These are phyloP conservation scores for Phialemonium atrogriseum DNA, from an alignment of 2,329 filamentous ascomycete species.

Conservation along the genomic window DNA sequence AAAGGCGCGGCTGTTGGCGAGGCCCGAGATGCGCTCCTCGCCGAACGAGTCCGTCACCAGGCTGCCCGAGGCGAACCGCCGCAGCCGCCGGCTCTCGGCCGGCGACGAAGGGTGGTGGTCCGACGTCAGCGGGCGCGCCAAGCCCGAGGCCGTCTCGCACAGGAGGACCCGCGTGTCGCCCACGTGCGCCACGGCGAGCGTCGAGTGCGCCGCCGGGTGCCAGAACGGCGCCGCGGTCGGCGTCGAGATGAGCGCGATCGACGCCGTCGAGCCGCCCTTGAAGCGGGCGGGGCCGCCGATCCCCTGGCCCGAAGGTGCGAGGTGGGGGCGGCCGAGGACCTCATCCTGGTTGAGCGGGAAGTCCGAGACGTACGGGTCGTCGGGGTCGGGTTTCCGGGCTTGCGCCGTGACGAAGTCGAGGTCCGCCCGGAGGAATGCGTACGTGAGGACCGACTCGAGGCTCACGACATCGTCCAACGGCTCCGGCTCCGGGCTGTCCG, in stretches of 20 bases:
- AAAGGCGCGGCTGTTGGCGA: slow-evolving; percentile 91
- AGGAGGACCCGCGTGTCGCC: slow-evolving; percentile 89
- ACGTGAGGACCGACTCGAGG: slow-evolving; percentile 73
- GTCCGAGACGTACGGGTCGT: slow-evolving; percentile 64
- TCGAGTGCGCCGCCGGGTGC: slow-evolving; percentile 81
- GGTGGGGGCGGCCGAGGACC: slow-evolving; percentile 57
- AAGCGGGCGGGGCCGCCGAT: slow-evolving; percentile 76
- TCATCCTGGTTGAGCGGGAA: slow-evolving; percentile 78
- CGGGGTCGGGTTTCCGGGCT: slow-evolving; percentile 67
- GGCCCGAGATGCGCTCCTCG: slow-evolving; percentile 86
- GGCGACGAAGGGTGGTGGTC: slow-evolving; percentile 92
- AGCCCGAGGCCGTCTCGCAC: slow-evolving; percentile 76
- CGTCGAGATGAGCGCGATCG: slow-evolving; percentile 82
- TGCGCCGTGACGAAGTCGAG: slow-evolving; percentile 90
- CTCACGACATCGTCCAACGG: slow-evolving; percentile 36
- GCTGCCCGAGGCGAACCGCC: slow-evolving; percentile 69
- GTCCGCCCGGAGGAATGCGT: slow-evolving; percentile 89
- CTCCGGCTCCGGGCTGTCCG: neutral
- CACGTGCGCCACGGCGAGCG: slow-evolving; percentile 80
- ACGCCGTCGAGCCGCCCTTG: slow-evolving; percentile 89
- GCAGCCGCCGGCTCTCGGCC: slow-evolving; percentile 71
- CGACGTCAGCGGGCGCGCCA: slow-evolving; percentile 72
- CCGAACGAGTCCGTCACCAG: slow-evolving; percentile 96
- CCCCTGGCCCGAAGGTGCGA: slow-evolving; percentile 44
- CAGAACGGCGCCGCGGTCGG: slow-evolving; percentile 89